phyloP scores from a whole-genome alignment of 2,329 filamentous ascomycete species.

The Paecilomyces dactylethromorphus region DNA sequence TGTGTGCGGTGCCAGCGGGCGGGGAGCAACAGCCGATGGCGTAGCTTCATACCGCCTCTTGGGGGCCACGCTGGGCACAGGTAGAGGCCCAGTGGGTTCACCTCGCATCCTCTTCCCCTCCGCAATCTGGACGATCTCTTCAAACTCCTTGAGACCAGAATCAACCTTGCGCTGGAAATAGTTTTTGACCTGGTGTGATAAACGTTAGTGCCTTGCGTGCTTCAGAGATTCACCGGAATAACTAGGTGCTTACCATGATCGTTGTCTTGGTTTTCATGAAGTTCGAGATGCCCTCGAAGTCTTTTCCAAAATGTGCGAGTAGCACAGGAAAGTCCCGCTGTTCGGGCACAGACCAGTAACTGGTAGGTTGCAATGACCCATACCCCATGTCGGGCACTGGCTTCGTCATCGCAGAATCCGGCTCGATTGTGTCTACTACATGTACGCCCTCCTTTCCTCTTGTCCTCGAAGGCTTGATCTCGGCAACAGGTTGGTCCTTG shows the following conservation, averaged over 20 bases:
- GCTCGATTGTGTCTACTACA: constrained; percentile 29
- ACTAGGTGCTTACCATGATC: constrained; percentile 38
- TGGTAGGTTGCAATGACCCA: constrained; percentile 38
- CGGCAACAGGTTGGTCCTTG: constrained; percentile 2
- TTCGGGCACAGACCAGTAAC: constrained; percentile 48
- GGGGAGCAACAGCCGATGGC: constrained; percentile 34
- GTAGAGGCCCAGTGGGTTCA: constrained; percentile 37
- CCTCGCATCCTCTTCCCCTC: constrained; percentile 40
- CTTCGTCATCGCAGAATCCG: constrained; percentile 17
- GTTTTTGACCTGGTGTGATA: constrained; percentile 40
- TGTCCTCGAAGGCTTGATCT: constrained; percentile 20
- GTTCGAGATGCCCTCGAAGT: constrained; percentile 43
- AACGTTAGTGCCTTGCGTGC: neutral
- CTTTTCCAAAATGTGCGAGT: constrained; percentile 41
- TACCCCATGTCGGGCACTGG: constrained; percentile 23
- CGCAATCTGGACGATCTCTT: constrained; percentile 34
- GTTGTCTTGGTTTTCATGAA: constrained; percentile 47
- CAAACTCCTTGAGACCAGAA: constrained; percentile 38
- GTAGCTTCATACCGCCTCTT: constrained; percentile 44
- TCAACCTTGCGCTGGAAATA: constrained; percentile 41
- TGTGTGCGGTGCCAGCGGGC: constrained; percentile 37
- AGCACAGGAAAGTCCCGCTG: constrained; percentile 41
- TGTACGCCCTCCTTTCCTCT: constrained; percentile 27
- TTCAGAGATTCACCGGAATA: constrained; percentile 1
- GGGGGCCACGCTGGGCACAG: constrained; percentile 35